phyloP scores from a whole-genome alignment of 345 rosid species.

The Angophora floribunda region DNA sequence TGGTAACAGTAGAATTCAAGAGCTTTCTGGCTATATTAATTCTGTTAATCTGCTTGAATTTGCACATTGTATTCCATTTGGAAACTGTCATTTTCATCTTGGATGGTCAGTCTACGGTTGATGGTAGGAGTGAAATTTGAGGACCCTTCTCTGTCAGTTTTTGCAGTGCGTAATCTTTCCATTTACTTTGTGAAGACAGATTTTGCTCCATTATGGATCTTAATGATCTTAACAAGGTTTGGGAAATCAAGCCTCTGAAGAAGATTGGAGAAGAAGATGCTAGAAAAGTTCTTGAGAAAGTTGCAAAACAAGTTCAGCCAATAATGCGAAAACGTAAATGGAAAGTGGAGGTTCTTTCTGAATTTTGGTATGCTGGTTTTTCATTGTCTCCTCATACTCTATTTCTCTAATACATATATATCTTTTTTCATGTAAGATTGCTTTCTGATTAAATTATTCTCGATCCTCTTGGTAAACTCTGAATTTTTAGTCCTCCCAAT shows the following conservation, averaged over 20 bases:
- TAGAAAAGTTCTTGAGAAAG: slow-evolving; percentile 41
- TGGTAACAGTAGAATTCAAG: not conserved
- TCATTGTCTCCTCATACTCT: not conserved
- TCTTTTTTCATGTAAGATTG: not conserved
- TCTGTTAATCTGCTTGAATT: not conserved
- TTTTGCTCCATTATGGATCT: slow-evolving; percentile 3
- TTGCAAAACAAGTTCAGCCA: slow-evolving; percentile 62
- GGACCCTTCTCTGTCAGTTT: not conserved
- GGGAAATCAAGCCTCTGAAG: slow-evolving; percentile 69
- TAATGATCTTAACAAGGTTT: slow-evolving; percentile 57
- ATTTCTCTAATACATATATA: not conserved
- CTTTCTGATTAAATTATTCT: not conserved
- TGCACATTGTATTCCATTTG: not conserved
- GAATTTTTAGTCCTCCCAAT: slow-evolving; percentile 48
- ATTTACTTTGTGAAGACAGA: not conserved
- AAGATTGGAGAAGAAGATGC: slow-evolving; percentile 75
- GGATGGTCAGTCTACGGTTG: not conserved
- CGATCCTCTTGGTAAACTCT: not conserved
- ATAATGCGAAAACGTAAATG: slow-evolving; percentile 45
- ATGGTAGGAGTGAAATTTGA: not conserved
- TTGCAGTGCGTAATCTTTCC: not conserved
- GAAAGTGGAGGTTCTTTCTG: slow-evolving; percentile 45
- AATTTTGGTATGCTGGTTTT: slow-evolving; percentile 26
- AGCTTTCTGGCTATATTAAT: not conserved
- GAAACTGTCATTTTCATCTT: not conserved